Base-by-base conservation (phyloP, 1,284 basidiomycete genomes). In the Ganoderma leucocontextum region DNA sequence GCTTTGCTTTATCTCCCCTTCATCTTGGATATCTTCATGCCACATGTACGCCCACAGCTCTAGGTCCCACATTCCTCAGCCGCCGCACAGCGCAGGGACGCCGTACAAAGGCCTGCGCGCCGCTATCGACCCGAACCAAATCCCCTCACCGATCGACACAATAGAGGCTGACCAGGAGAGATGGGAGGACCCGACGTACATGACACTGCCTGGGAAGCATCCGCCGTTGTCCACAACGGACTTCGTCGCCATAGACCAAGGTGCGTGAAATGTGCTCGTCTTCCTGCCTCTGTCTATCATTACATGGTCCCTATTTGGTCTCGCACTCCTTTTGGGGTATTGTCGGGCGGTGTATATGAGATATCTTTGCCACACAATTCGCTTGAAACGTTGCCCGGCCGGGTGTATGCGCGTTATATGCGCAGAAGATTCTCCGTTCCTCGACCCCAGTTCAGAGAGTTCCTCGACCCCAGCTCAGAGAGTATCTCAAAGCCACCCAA, bases 211-310 rank as follows among this genome's bases (percentile, higher is more conserved):
- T 0, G 94, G 91, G 52, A 86, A 85, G 49, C 89, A 91, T 73
- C 89, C 91, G 0, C 98, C 98, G 0, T 84, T 96, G 19, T 92
- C 93, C 25, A 96, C 93, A 9, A 95, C 96, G 0, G 94, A 98
- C 77, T 98, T 90, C 77, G 84, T 92, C 60, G 91, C 95, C 19
- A 87, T 99, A 69, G 98, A 99, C 82, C 96, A 99, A 86, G 96
- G 96, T 93, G 68, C 70, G 85, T 74, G 1, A 39, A 22, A 17
- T 39, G 22, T 15, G 8, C 8, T 22, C 38, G 33, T n/a, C 55
- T 36, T 33, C 17, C 19, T 15, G 35, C 17, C 35, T n/a, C 29
- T 29, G 29, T 29, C 29, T 29, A 29, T 29, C 29, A 29, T 29
- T 29, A 1, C 29, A 29, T 29, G 29, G 29, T 29, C 29, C 29